Evolutionary conservation across 371 early-diverging fungal species (phyloP).

Genomic region (Circinella minor): DNA sequence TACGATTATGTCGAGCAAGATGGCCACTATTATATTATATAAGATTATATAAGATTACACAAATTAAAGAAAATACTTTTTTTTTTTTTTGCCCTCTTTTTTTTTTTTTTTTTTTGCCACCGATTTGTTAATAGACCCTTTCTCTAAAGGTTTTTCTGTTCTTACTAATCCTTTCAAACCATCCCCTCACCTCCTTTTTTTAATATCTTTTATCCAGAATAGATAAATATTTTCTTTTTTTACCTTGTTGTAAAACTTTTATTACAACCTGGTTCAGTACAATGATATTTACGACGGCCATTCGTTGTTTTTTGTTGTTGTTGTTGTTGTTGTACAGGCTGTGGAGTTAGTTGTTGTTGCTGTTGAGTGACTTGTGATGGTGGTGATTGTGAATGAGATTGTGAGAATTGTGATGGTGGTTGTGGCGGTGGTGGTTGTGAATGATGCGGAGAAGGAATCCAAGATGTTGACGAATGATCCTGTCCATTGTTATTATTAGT

Average conservation of each 20-base stretch:
- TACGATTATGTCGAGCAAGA: conserved; percentile 86
- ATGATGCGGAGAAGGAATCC: not conserved
- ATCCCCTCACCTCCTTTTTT: too few relatives aligned
- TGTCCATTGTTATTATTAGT: not conserved
- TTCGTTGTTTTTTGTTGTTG: conserved; percentile 16
- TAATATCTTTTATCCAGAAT: too few relatives aligned
- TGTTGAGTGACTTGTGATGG: not conserved
- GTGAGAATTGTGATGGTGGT: not conserved
- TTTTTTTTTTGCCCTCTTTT: too few relatives aligned
- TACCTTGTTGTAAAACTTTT: conserved; percentile 59
- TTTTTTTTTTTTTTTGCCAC: too few relatives aligned
- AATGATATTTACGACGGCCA: conserved; percentile 46
- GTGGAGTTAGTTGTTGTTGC: not conserved
- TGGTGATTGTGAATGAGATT: not conserved
- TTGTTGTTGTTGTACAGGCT: conserved; percentile 14
- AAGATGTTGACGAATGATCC: conserved; percentile 1
- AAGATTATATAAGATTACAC: not conserved
- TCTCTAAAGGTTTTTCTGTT: not conserved
- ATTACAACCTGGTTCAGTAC: conserved; percentile 49
- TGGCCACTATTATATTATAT: conserved; percentile 61
- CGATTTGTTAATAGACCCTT: not conserved
- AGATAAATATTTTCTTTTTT: not conserved
- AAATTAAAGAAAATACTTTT: not conserved
- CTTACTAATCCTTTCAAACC: too few relatives aligned
- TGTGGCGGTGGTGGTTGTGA: conserved; percentile 10